Base-by-base conservation (phyloP, 1,139 yeast genomes). In the Yamadazyma aaseri region DNA sequence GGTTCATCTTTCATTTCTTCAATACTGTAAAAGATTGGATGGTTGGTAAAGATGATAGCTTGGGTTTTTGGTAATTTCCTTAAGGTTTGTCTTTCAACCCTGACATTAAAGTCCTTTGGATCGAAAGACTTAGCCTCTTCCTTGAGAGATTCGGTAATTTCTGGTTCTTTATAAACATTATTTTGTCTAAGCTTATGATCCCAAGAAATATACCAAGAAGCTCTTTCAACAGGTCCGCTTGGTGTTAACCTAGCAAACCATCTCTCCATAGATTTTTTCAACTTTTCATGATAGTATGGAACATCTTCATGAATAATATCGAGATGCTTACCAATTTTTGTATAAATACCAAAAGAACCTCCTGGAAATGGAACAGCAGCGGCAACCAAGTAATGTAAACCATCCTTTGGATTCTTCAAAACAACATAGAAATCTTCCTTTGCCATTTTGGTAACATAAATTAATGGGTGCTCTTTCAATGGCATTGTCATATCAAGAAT, bases 1-100 rank as follows among this genome's bases (percentile, higher is more conserved):
- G 89, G 87, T 51, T 82, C 90, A 51, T 82, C 86, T 51, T 80
- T 81, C 87, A 82, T 81, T 50, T 82, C 89, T 17, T 80, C 87
- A 37, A 82, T 65, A 2, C 80, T 69, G 56, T 82, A 82, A 52
- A 76, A 81, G 8, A 81, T 65, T 3, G 89, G 89, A 51, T 82
- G 89, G 51, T 81, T 77, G 28, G 81, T 64, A 54, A 80, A 78
- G 21, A 79, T 63, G 32, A 73, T 65, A 1, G 76, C 76, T 28
- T 56, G 53, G 2, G 74, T 52, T 36, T 60, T 60, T 5, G 81
- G 81, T 34, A 75, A 60, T 41, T 74, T 62, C 34, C 78, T 53
- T 35, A 74, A 56, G 1, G 79, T 60, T 46, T 74, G 79, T 46
- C 82, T 65, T 43, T 81, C 79, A 18, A 81, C 76, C 40, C 86